Base-by-base conservation (phyloP, 1,284 basidiomycete genomes). In the Stygiomarasmius scandens region DNA sequence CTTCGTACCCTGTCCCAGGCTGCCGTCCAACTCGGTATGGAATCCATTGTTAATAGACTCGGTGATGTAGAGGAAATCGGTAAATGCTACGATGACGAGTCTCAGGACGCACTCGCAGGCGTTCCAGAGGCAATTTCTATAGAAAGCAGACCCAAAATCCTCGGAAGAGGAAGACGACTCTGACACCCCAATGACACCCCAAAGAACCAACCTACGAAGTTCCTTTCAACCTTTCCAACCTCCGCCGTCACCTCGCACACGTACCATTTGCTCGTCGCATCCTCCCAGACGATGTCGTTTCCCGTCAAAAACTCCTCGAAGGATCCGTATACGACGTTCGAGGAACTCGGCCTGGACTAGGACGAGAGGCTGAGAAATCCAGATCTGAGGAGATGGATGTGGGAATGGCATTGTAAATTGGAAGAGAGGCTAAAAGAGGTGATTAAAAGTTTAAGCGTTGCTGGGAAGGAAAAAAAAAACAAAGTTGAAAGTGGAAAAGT, bases 251-350 rank as follows among this genome's bases (percentile, higher is more conserved):
- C 62, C 81, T 95, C 2, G 76, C 82, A 0, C 75, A 84, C 38
- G 80, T 93, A 10, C 73, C 79, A 1, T 80, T 87, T 50, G 83
- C 89, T 0, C 83, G 87, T 38, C 78, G 82, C 1, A 78, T 87
- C 10, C 78, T 91, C 38, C 78, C 86, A 0, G 83, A 86, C 45
- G 86, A 91, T 61, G 72, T 85, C 19, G 78, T 83, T n/a, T 77
- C 86, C 0, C 89, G 95, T 2, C 95, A 97, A 73, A 85, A 87
- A 62, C 77, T 90, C 1, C 82, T 97, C 2, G 94, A 96, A 71
- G 81, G 87, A 41, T 92, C 92, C 0, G 93, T 92, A 1, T 90
- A 93, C 67, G 90, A 93, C 29, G 88, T 93, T 94, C 43, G 79
- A 83, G 19, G 75, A 81, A 25, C 77, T 87, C 19, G 86, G 87